Conservation (phyloP, 768 basidiomycete species). For the Flagelloscypha sp. region DNA sequence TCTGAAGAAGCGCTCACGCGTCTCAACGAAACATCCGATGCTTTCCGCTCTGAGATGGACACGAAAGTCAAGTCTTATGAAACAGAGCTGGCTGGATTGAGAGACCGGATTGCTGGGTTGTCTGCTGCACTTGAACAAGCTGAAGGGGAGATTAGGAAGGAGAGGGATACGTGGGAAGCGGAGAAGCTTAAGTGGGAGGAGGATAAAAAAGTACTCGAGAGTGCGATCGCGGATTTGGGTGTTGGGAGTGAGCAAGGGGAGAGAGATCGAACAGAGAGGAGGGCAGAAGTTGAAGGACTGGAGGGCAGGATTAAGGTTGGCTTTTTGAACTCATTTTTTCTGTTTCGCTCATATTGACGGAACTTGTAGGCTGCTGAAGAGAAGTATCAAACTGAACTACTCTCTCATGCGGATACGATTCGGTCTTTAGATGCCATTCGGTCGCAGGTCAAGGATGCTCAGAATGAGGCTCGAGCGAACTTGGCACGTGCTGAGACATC, state of each 20-base stretch:
- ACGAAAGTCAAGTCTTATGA: too few species aligned
- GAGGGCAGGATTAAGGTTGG: slow-evolving; percentile 64
- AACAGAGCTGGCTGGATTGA: too few species aligned
- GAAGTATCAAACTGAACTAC: slow-evolving; percentile 71
- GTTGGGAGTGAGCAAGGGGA: slow-evolving; percentile 63
- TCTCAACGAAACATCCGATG: slow-evolving; percentile 40
- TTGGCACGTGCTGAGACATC: slow-evolving; percentile 64
- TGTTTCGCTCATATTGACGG: not conserved
- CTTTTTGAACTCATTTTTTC: not conserved
- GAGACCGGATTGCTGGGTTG: too few species aligned
- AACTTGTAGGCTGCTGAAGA: slow-evolving; percentile 67
- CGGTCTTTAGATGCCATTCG: slow-evolving; percentile 60
- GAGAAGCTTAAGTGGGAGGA: slow-evolving; percentile 64
- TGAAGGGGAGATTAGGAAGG: too few species aligned
- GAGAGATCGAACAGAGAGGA: slow-evolving; percentile 53
- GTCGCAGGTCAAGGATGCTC: slow-evolving; percentile 47
- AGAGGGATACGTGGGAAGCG: too few species aligned
- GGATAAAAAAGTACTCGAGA: slow-evolving; percentile 79
- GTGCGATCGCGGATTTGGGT: slow-evolving; percentile 72
- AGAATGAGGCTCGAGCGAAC: slow-evolving; percentile 49
- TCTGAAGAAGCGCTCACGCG: slow-evolving; percentile 69
- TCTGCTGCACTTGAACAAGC: too few species aligned
- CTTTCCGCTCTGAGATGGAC: too few species aligned
- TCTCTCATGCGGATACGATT: slow-evolving; percentile 80
- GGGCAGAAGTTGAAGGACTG: slow-evolving; percentile 56